A percentile compares a stretch with the other conserved stretches of the same genome.
Evolutionary conservation across 176 grass and related monocot genomes (phyloP).

Genomic region (Thalia dealbata): DNA sequence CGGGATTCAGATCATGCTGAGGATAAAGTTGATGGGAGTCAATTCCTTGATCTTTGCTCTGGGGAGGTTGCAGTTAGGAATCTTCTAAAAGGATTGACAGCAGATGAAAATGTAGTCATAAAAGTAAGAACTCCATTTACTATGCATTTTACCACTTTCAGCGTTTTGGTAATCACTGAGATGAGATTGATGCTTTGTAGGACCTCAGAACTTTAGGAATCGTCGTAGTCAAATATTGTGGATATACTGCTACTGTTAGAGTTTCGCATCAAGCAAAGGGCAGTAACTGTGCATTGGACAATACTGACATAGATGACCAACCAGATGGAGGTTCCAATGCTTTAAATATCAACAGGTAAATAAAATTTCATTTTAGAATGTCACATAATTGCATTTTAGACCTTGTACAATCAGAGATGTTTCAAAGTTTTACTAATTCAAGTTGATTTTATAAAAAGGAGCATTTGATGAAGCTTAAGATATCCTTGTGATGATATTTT

Average conservation of each 20-base stretch:
- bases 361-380: conserved; percentile 14
- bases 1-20: conserved; percentile 54
- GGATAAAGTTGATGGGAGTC: conserved; percentile 69
- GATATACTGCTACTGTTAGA: conserved; percentile 74
- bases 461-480: no score
- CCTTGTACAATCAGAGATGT: neutral
- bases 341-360: conserved; percentile 91
- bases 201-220: conserved; percentile 59
- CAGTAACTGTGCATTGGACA: conserved; percentile 24
- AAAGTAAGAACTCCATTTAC: conserved; percentile 40
- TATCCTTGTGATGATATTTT: no score
- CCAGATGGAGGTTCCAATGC: conserved; percentile 85
- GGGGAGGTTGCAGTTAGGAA: conserved; percentile 70
- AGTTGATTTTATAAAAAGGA: neutral
- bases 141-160: conserved; percentile 6
- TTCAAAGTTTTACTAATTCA: neutral
- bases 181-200: conserved; percentile 32
- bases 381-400: neutral
- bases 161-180: conserved; percentile 8
- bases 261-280: conserved; percentile 37
- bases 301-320: conserved; percentile 51
- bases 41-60: conserved; percentile 22
- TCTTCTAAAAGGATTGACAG: conserved; percentile 91
- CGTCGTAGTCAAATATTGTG: conserved; percentile 95
- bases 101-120: conserved; percentile 61